A percentile compares a stretch with the other conserved stretches of the same genome.
Conservation (phyloP, 441 rosid species). For the Gossypium davidsonii region DNA sequence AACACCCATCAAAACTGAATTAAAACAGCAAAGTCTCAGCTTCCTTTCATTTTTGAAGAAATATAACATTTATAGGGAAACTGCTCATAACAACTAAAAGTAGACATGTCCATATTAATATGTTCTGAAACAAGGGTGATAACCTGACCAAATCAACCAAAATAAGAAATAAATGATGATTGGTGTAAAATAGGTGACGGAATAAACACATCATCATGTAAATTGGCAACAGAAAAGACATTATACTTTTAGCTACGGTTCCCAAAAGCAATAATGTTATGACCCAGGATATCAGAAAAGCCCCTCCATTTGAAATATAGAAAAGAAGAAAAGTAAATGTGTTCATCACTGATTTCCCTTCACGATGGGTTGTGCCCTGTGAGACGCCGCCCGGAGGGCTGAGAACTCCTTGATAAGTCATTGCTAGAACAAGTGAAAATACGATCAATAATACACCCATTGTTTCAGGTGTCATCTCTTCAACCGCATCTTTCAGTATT, state of each 20-base stretch:
- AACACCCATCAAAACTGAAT: too few relatives aligned
- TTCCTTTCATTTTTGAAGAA: too few relatives aligned
- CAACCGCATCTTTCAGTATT: not conserved
- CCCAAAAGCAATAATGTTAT: not conserved
- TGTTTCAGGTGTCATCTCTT: not conserved
- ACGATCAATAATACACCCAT: not conserved
- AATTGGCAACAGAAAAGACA: not conserved
- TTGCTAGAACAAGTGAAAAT: not conserved
- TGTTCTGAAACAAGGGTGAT: too few relatives aligned
- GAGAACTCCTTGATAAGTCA: not conserved
- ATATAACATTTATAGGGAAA: too few relatives aligned
- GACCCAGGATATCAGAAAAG: not conserved
- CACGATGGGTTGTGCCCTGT: not conserved
- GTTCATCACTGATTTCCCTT: not conserved
- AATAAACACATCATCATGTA: not conserved
- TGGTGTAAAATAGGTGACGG: too few relatives aligned
- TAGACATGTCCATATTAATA: too few relatives aligned
- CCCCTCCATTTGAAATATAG: not conserved
- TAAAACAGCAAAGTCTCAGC: too few relatives aligned
- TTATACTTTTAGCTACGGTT: not conserved
- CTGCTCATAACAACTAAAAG: too few relatives aligned
- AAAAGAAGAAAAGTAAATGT: not conserved
- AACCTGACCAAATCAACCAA: too few relatives aligned
- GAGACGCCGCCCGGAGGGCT: not conserved
- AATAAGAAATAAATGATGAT: too few relatives aligned